These are phyloP conservation scores for Ganoderma lucidum DNA, from an alignment of 1,284 basidiomycete species.

Conservation along the genomic window DNA sequence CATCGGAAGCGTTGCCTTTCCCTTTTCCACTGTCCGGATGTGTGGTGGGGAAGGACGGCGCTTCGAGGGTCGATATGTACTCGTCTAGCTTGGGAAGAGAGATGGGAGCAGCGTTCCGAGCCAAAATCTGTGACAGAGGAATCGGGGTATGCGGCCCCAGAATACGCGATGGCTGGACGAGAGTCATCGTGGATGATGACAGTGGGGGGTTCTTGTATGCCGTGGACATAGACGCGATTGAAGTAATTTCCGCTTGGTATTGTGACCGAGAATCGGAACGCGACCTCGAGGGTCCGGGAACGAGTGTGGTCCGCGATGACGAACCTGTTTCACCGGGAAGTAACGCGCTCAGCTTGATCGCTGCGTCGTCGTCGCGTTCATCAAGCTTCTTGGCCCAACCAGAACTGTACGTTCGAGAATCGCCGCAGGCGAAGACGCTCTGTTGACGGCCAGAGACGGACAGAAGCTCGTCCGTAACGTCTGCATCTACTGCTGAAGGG, in stretches of 20 bases:
- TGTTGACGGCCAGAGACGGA: constrained; percentile 23
- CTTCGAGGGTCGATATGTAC: constrained; percentile 56
- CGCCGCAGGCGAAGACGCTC: neutral
- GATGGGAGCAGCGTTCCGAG: constrained; percentile 61
- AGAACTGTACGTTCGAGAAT: constrained; percentile 6
- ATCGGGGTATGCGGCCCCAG: constrained; percentile 53
- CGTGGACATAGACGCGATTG: constrained; percentile 11
- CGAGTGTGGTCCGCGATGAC: constrained; percentile 11
- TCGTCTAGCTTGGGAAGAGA: constrained; percentile 67
- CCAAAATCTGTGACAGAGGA: constrained; percentile 62
- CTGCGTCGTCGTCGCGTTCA: constrained; percentile 1
- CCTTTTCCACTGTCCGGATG: constrained; percentile 36
- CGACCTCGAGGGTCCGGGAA: constrained; percentile 3
- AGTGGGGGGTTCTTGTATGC: constrained; percentile 9
- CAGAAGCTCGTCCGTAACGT: constrained; percentile 32
- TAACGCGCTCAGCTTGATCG: constrained; percentile 23
- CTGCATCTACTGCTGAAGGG: constrained; percentile 21
- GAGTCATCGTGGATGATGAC: constrained; percentile 25
- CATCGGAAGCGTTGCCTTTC: constrained; percentile 32
- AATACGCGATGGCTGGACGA: constrained; percentile 17
- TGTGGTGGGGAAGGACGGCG: constrained; percentile 47
- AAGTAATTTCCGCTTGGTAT: constrained; percentile 2
- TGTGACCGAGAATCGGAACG: neutral
- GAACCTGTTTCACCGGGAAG: constrained; percentile 17
- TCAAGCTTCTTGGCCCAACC: constrained; percentile 13